Evolutionary conservation across 2,329 filamentous ascomycete genomes (phyloP).

Genomic region (Aureobasidium sp.): DNA sequence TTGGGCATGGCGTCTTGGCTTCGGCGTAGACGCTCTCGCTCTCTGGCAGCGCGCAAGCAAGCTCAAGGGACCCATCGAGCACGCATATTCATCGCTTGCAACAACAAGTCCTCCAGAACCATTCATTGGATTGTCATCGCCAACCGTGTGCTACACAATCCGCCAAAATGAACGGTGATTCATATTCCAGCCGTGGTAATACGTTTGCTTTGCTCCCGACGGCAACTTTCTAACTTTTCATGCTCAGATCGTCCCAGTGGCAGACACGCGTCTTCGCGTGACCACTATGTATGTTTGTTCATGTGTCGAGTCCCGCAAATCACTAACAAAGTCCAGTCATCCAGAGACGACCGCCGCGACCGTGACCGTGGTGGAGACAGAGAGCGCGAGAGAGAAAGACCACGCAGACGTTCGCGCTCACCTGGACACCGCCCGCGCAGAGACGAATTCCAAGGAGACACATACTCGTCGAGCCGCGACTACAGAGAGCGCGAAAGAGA

Average conservation of each 20-base stretch:
- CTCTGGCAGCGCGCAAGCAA: not conserved
- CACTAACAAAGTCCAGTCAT: conserved; percentile 27
- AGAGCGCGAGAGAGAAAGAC: conserved; percentile 44
- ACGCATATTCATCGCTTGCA: not conserved
- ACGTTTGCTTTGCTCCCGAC: conserved; percentile 25
- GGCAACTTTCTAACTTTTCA: conserved; percentile 32
- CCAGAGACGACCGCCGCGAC: conserved; percentile 35
- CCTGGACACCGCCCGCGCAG: conserved; percentile 66
- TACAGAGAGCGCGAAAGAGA: conserved; percentile 91
- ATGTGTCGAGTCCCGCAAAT: conserved; percentile 22
- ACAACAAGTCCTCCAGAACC: not conserved
- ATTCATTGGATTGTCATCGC: conserved; percentile 2
- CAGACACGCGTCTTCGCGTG: conserved; percentile 29
- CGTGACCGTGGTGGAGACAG: conserved; percentile 42
- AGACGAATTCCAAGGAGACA: conserved; percentile 72
- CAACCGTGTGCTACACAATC: not conserved
- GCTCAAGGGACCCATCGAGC: not conserved
- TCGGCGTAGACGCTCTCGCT: not conserved
- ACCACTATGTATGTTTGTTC: conserved; percentile 32
- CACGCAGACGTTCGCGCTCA: conserved; percentile 74
- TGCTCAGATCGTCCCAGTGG: conserved; percentile 29
- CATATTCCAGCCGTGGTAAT: conserved; percentile 70
- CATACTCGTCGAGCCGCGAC: conserved; percentile 87
- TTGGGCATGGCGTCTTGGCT: conserved; percentile 3
- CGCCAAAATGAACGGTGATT: conserved; percentile 73